Evolutionary conservation across 805 yeast species (phyloP), one percentile per base, ranked within the genome.

Genomic region (Zygoascus biomembranicola): DNA sequence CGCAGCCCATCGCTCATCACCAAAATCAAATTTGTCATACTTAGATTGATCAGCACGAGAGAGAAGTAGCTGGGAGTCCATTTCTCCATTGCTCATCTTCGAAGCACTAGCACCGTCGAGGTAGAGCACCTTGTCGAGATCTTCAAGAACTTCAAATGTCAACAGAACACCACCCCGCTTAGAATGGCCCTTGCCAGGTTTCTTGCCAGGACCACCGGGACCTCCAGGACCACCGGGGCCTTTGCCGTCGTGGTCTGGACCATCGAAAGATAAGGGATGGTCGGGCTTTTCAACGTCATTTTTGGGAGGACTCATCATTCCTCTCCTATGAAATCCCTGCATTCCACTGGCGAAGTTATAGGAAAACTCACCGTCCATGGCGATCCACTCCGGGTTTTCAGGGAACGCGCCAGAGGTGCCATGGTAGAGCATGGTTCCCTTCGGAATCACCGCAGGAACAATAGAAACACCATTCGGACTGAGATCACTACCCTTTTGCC

Each of bases 21-120:
- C 64, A 23, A 59, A 57, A 3, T 61, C 66, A 37, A 67, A 67
- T 2, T 63, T 51, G 10, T 31, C 49, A 42, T 42, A 49, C 16
- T 8, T 63, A 61, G 45, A 57, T 46, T 58, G 72, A 62, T 18
- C 81, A 10, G 23, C 32, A n/a, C 18, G 69, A 3, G 75, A 59
- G 47, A 79, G 52, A 44, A 64, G 64, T n/a, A 32, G 18, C 57
- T 79, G 82, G 1, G 79, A 73, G 61, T 82, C 87, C 84, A 79
- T 80, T 59, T 78, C 82, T 4, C 85, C 86, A 1, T 79, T 72
- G 1, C 50, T 43, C 0, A 74, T 67, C 62, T 81, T 81, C 0
- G 85, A 80, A 13, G 85, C 87, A 28, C 84, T 80, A 0, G 85
- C 85, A 5, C 87, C 87, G 56, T 82, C 86, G n/a, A 82, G 61